Evolutionary conservation across 2,329 filamentous ascomycete genomes (phyloP), one percentile per base, ranked within the genome.

Genomic region (Colletotrichum scovillei): DNA sequence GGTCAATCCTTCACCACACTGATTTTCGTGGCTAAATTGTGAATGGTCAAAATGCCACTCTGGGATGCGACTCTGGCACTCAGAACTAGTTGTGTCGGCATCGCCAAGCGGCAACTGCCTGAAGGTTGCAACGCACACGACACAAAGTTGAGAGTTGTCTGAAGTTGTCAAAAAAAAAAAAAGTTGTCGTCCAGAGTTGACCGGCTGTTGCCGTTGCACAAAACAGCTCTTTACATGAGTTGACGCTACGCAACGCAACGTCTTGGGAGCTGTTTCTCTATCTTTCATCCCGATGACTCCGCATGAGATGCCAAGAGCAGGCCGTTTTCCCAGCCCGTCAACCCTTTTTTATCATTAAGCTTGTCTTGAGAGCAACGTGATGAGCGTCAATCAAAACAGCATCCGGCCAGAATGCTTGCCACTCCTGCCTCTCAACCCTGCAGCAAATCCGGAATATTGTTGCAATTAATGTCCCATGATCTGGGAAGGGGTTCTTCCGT

Each of bases 391-490:
- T 64, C 59, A 53, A 69, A 69, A 72, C 65, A 64, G 59, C 53
- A 59, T 26, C 69, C 57, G 67, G 52, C 58, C 32, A 28, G 42
- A 30, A 52, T 49, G 64, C 64, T 59, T 52, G 28, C 24, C 56
- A 28, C 55, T 55, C 46, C 30, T 63, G 30, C 30, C 52, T 64
- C 24, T 19, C 19, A 72, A 69, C 74, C 73, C 74, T 76, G 74
- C 52, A 69, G 74, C n/a, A 73, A 73, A 75, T 75, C 74, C 74
- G 74, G 74, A 73, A 75, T 69, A 75, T 74, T 71, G 66, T 66
- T 56, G 67, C 65, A 64, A 28, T 64, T 53, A 59, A 69, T 64
- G 69, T 55, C 65, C 71, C 71, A 60, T 67, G 49, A 63, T 71
- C 67, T 46, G 59, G 66, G 66, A 52, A 46, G 53, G 53, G 19